Evolutionary conservation across 495 filamentous ascomycete genomes (phyloP), one percentile per base, ranked within the genome.

Genomic region (Neurospora sp.): DNA sequence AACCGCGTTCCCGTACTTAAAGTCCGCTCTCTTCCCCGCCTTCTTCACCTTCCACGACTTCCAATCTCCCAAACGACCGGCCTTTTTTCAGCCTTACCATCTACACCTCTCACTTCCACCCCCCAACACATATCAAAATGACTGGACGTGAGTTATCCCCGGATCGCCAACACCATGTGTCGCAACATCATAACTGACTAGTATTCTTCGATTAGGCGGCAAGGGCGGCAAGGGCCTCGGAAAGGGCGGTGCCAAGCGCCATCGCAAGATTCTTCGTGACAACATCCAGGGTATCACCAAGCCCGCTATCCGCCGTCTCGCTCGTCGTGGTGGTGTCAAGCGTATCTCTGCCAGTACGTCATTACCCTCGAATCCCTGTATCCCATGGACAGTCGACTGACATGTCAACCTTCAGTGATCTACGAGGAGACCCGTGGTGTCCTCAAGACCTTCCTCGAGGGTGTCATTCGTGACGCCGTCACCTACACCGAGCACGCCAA

Each of bases 281-380:
- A 98, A 98, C 91, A 97, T 98, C 84, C 95, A 98, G 82, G 96
- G 96, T 89, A 99, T 99, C 86, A 99, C 96, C 84, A 99, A 99
- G 93, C 96, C 96, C 84, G 96, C 96, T 83, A 99, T 99, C 88
- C 94, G 96, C 84, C 96, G 96, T 96, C 96, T 99, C 85, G 96
- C 96, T 74, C 94, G 94, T 84, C 94, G 94, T 93, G 94, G 94
- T 87, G 94, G 94, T 94, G 94, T 98, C 88, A 98, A 99, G 93
- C 96, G 96, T 98, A 99, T 99, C 88, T 98, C 96, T 82, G 92
- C 92, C 84, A 94, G 90, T 92, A 89, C 78, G 90, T 88, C 71
- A 11, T 70, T 27, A 66, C 14, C 27, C 14, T 38, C 46, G 37
- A 27, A 8, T 42, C 40, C 7, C 3, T 70, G 46, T 38, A 35